Conservation (phyloP, 2,329 filamentous ascomycete species). For the Paecilomyces formosus region DNA sequence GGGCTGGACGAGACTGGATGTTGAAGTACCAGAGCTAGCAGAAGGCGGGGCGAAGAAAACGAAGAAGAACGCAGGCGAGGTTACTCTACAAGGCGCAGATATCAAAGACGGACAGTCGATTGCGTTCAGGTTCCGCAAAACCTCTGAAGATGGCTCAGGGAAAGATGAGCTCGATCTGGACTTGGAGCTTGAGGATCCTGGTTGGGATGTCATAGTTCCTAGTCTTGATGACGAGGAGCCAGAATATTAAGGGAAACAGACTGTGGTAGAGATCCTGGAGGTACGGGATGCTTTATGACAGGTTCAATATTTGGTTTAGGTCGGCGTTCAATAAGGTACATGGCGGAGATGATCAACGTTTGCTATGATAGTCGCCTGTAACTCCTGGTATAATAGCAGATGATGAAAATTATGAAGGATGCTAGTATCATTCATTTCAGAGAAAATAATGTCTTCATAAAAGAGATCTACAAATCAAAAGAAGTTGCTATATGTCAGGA, state of each 20-base stretch:
- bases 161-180: constrained; percentile 16
- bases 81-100: constrained; percentile 19
- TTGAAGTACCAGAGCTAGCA: constrained; percentile 19
- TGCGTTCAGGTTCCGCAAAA: constrained; percentile 28
- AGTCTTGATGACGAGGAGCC: constrained; percentile 26
- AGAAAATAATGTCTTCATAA: too few relatives aligned
- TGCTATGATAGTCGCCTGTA: background rate
- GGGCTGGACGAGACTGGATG: constrained; percentile 41
- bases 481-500: background rate
- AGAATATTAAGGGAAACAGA: constrained; percentile 5
- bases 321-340: background rate
- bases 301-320: background rate
- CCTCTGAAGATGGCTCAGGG: constrained; percentile 5
- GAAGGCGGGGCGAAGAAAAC: constrained; percentile 17
- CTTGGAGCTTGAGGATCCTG: constrained; percentile 21
- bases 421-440: background rate
- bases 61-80: constrained; percentile 16
- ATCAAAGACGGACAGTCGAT: constrained; percentile 23
- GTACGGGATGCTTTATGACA: background rate
- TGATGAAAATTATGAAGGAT: background rate
- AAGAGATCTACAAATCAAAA: background rate
- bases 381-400: background rate
- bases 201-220: constrained; percentile 30
- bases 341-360: background rate
- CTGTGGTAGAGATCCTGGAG: background rate